Percentiles rank a stretch among this genome's conserved stretches.
phyloP scores from a whole-genome alignment of 306 rosid genomes.

The Morella rubra region DNA sequence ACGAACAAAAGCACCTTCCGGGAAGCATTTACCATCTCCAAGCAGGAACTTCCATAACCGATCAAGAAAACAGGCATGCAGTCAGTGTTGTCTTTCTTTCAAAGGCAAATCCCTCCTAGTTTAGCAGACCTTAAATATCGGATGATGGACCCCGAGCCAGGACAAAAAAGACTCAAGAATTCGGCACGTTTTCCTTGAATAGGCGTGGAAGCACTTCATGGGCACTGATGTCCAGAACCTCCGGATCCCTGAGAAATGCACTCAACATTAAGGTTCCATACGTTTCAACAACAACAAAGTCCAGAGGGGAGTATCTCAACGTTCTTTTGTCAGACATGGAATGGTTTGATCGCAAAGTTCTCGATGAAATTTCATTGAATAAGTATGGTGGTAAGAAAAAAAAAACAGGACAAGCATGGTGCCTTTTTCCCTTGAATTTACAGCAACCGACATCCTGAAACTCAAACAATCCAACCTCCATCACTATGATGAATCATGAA shows the following conservation, averaged over 20 bases:
- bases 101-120: constrained; percentile 21
- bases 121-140: constrained; percentile 28
- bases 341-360: not conserved
- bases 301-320: not conserved
- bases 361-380: not conserved
- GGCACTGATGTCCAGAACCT: constrained; percentile 63
- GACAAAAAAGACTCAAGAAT: constrained; percentile 27
- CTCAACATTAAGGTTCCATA: constrained; percentile 19
- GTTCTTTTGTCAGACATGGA: not conserved
- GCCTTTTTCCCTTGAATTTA: constrained; percentile 2
- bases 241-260: constrained; percentile 73
- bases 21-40: constrained; percentile 28
- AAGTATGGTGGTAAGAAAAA: not conserved
- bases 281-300: constrained; percentile 4
- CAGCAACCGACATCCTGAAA: not conserved
- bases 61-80: not conserved
- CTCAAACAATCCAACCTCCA: not conserved
- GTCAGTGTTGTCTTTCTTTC: constrained; percentile 15
- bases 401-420: not conserved
- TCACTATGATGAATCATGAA: not conserved
- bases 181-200: constrained; percentile 44
- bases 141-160: constrained; percentile 25
- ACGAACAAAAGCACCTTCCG: constrained; percentile 33
- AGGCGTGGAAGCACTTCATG: constrained; percentile 88
- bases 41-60: constrained; percentile 23